These are phyloP conservation scores for Candida nitratophila DNA, from an alignment of 805 yeast genomes.

Conservation along the genomic window DNA sequence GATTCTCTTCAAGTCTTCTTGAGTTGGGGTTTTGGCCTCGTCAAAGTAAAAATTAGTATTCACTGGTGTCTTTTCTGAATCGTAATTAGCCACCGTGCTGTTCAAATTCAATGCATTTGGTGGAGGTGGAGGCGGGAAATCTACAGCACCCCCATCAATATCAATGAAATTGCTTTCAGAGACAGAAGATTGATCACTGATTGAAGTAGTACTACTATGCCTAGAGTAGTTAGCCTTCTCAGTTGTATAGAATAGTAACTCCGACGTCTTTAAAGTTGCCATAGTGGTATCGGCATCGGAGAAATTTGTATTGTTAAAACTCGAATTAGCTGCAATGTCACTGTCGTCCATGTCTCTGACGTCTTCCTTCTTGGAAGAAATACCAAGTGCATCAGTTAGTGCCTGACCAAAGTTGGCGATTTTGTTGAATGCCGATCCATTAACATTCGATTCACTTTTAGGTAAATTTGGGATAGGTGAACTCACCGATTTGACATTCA, in stretches of 20 bases:
- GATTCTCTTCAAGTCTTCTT: constrained; percentile 11
- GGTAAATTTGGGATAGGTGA: constrained; percentile 3
- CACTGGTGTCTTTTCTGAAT: neutral
- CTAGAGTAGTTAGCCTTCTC: neutral
- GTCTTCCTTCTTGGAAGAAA: neutral
- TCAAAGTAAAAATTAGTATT: constrained; percentile 3
- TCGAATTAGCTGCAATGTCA: neutral
- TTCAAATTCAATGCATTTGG: neutral
- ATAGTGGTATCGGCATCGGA: neutral
- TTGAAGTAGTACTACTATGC: neutral
- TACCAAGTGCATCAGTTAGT: constrained; percentile 9
- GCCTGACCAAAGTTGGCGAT: constrained; percentile 7
- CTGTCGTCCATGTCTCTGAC: neutral
- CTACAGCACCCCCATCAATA: constrained; percentile 3
- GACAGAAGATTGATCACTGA: constrained; percentile 9
- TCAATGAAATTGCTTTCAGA: constrained; percentile 19
- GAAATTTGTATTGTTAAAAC: neutral
- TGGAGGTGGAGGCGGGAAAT: neutral
- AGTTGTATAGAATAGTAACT: neutral
- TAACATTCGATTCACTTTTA: neutral
- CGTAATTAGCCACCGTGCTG: neutral
- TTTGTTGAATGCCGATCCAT: constrained; percentile 1
- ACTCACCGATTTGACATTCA: neutral
- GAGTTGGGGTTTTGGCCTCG: constrained; percentile 5
- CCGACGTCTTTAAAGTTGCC: neutral